These are phyloP conservation scores for Groenewaldozyma sp. DNA, from an alignment of 1,139 yeast species.

Conservation along the genomic window DNA sequence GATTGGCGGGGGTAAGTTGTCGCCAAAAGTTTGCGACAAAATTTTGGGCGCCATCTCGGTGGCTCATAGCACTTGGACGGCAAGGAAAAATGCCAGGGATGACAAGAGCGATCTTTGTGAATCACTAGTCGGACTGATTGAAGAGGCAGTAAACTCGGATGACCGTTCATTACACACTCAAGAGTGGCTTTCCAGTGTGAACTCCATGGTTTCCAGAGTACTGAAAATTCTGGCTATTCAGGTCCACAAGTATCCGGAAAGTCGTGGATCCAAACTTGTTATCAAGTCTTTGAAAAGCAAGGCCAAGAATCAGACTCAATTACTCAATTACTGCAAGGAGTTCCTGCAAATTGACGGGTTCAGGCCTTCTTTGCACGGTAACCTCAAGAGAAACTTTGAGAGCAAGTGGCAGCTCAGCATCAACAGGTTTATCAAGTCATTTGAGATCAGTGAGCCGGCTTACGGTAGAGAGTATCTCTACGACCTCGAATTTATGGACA, in stretches of 20 bases:
- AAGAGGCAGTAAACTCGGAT: slow-evolving; percentile 3
- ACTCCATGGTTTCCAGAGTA: slow-evolving; percentile 45
- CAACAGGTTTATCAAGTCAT: slow-evolving; percentile 36
- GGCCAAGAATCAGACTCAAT: not conserved
- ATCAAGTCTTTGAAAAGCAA: slow-evolving; percentile 13
- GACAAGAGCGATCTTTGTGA: slow-evolving; percentile 6
- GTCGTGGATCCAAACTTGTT: slow-evolving; percentile 29
- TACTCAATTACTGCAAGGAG: not conserved
- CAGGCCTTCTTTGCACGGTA: slow-evolving; percentile 39
- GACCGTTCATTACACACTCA: not conserved
- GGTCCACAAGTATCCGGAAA: slow-evolving; percentile 39
- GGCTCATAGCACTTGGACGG: slow-evolving; percentile 28
- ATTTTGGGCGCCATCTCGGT: slow-evolving; percentile 26
- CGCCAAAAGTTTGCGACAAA: slow-evolving; percentile 16
- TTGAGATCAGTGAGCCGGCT: slow-evolving; percentile 12
- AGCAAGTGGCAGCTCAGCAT: slow-evolving; percentile 40
- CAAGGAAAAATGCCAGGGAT: slow-evolving; percentile 3
- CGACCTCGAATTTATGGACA: slow-evolving; percentile 56
- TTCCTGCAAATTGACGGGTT: slow-evolving; percentile 30
- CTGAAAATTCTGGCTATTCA: slow-evolving; percentile 69
- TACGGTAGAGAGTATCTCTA: slow-evolving; percentile 37
- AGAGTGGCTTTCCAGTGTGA: slow-evolving; percentile 11
- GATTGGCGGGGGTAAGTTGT: slow-evolving; percentile 9
- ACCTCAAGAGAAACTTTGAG: slow-evolving; percentile 39
- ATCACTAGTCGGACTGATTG: slow-evolving; percentile 7